Base-by-base conservation (phyloP, 495 filamentous ascomycete genomes). In the Chaetomium cochliodes region DNA sequence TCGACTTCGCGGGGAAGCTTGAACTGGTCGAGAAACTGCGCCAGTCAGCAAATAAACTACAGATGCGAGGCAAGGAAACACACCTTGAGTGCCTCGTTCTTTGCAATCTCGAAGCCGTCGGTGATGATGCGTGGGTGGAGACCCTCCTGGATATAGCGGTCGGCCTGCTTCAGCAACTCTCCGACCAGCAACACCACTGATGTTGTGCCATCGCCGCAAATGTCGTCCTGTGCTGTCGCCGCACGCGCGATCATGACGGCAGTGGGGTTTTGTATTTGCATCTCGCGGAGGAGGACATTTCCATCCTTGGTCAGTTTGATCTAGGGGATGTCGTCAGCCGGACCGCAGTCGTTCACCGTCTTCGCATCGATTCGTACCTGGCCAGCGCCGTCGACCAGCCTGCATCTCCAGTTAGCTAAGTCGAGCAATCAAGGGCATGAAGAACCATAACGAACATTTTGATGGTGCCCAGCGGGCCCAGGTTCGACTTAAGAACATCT, bases 261-360 rank as follows among this genome's bases (percentile, higher is more conserved):
- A 47, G 90, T 93, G 39, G 90, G 90, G 73, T 93, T 93, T 79
- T 92, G 90, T 75, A 94, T 84, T 80, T 93, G 92, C 96, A 99
- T 99, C 77, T 99, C 94, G 69, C 92, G 85, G 69, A 99, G 75
- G 60, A 99, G 81, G 55, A 98, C 94, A 73, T 94, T 96, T 72
- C 94, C 94, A 83, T 99, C 94, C 79, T 99, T 99, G 58, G 94
- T 99, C 72, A 99, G 82, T 79, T 98, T 99, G 82, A 99, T 99
- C 90, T 96, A 9, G 42, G 33, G 56, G 63, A 47, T 23, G 64
- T 59, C 33, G 67, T 60, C 33, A 68, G 78, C 41, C 9, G 62
- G 44, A 69, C 63, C 46, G 12, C 33, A 30, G 49, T 62, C 51
- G 56, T 47, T 61, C 47, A 63, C 54, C 51, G 23, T 26, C 41